phyloP scores from a whole-genome alignment of 768 basidiomycete species.

The Tylopilus sp. region DNA sequence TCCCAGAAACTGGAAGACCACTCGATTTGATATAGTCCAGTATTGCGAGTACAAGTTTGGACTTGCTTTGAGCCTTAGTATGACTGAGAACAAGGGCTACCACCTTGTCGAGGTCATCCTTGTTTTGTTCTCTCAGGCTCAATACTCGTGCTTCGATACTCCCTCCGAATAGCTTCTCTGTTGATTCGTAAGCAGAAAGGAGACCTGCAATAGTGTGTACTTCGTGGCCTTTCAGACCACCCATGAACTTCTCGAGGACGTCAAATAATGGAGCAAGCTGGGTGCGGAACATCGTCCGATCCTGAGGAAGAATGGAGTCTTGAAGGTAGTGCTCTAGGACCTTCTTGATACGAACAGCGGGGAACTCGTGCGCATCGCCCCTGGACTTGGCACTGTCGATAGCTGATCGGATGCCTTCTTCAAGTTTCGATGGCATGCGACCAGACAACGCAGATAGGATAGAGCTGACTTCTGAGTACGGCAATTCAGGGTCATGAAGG shows the following conservation, averaged over 20 bases:
- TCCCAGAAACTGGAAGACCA: constrained; percentile 68
- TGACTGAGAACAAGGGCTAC: constrained; percentile 88
- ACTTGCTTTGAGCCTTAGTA: constrained; percentile 92
- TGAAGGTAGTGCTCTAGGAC: constrained; percentile 81
- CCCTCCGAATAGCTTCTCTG: constrained; percentile 91
- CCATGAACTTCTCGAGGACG: constrained; percentile 73
- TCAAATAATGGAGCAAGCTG: constrained; percentile 70
- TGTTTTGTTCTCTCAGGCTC: constrained; percentile 85
- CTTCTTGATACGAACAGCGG: constrained; percentile 81
- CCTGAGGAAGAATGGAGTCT: constrained; percentile 75
- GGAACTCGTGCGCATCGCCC: constrained; percentile 80
- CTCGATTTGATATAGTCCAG: constrained; percentile 88
- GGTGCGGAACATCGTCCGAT: constrained; percentile 73
- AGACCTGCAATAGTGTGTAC: constrained; percentile 72
- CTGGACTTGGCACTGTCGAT: constrained; percentile 78
- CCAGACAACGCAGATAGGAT: constrained; percentile 88
- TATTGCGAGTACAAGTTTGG: constrained; percentile 79
- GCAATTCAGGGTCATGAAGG: constrained; percentile 81
- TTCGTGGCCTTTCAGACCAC: constrained; percentile 86
- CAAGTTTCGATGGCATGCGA: constrained; percentile 88
- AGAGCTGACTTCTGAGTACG: constrained; percentile 80
- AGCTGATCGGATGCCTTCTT: constrained; percentile 75
- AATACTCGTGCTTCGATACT: constrained; percentile 92
- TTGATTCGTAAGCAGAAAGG: constrained; percentile 74
- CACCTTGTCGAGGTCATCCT: constrained; percentile 88